Evolutionary conservation across 1,139 yeast genomes (phyloP), one percentile per base, ranked within the genome.

Genomic region (Protomyces macrosporus): DNA sequence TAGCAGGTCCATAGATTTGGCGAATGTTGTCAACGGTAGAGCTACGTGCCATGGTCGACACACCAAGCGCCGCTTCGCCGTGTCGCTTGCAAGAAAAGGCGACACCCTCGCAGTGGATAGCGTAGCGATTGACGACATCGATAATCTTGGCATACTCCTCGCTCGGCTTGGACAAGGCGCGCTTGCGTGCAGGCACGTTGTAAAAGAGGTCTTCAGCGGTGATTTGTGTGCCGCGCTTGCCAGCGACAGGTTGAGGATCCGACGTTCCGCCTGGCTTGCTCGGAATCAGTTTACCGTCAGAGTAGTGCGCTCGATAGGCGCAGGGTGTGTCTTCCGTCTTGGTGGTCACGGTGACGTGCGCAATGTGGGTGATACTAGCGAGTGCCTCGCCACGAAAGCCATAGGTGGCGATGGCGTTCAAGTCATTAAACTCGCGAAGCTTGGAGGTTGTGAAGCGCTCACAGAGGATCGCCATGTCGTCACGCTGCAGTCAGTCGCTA

Each of bases 381-480:
- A 90, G 74, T 0, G 96, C 93, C 72, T 88, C 93, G 6, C 97
- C 97, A 67, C 91, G 78, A 71, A 86, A 89, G 0, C 96, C 96
- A 72, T 84, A 84, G 0, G 93, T 86, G 1, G 75, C 71, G 4
- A 85, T 75, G 0, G 74, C 69, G 34, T 74, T 74, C 57, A 87
- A 72, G 66, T 87, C 90, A 9, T 82, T 83, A 65, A 81, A 79
- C 0, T 72, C 71, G 0, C 72, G 66, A 6, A 87, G 72, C 70
- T 89, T 90, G 0, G 96, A 88, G 0, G 97, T 90, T 39, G 88
- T 83, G 72, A 86, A 82, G 50, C 88, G 77, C 66, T 84, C 80
- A 66, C 95, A 86, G 52, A 87, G 78, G 32, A 84, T 71, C 0
- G 79, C 78, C 53, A 89, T 72, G 67, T 89, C 95, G 0, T 76